phyloP scores from a whole-genome alignment of 2,329 filamentous ascomycete species.

The Daldinia sp. region DNA sequence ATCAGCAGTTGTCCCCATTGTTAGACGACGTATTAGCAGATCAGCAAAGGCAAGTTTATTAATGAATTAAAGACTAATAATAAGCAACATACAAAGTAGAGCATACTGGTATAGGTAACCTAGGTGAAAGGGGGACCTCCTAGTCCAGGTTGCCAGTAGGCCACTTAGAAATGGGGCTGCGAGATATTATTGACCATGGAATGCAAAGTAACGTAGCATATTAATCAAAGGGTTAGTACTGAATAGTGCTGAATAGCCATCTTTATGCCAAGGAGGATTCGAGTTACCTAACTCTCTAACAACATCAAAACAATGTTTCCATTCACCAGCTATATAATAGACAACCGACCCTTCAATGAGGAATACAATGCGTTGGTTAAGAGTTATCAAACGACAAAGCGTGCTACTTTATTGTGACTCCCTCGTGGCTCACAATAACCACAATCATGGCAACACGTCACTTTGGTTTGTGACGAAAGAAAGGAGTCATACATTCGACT shows the following conservation, averaged over 20 bases:
- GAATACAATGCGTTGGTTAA: constrained; percentile 27
- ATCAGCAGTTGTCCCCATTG: neutral
- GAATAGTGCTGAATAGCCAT: neutral
- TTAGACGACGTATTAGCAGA: neutral
- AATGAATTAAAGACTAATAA: no score
- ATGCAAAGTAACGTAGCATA: neutral
- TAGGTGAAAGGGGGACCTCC: neutral
- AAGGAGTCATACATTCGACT: constrained; percentile 15
- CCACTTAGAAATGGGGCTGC: no score
- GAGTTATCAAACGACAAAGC: neutral
- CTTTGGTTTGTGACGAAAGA: constrained; percentile 13
- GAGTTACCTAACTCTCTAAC: neutral
- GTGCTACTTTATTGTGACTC: constrained; percentile 24
- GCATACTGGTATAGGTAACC: no score
- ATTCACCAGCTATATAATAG: neutral
- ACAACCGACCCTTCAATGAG: neutral
- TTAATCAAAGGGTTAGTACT: neutral
- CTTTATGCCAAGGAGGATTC: neutral
- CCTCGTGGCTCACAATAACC: constrained; percentile 11
- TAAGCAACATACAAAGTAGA: no score
- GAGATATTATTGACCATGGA: neutral
- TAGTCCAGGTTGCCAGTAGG: neutral
- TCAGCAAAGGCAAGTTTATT: neutral
- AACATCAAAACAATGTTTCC: neutral
- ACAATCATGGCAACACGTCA: constrained; percentile 9